Conservation (phyloP, 129 eudicot genomes). For the Erigeron canadensis region DNA sequence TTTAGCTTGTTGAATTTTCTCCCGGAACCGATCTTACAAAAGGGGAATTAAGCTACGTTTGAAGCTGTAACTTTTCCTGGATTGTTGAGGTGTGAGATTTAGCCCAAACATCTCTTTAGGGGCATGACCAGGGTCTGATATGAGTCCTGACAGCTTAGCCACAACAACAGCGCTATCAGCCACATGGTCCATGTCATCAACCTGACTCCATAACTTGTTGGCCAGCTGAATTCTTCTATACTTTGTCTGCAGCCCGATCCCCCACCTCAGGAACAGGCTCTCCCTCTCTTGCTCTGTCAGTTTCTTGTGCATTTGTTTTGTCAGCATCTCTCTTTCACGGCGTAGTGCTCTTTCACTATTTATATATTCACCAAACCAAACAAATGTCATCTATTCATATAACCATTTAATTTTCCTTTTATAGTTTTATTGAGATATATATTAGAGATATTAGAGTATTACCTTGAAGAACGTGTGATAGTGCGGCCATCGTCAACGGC, state of each 20-base stretch:
- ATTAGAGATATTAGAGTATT: conserved; percentile 6
- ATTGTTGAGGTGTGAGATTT: conserved; percentile 51
- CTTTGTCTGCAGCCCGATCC: conserved; percentile 57
- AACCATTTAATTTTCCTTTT: background rate
- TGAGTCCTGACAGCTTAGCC: conserved; percentile 72
- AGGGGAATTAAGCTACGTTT: conserved; percentile 59
- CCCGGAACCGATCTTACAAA: conserved; percentile 32
- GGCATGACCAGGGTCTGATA: conserved; percentile 51
- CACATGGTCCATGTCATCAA: conserved; percentile 67
- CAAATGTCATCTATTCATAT: background rate
- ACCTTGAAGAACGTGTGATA: conserved; percentile 69
- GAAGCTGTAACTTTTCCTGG: conserved; percentile 56
- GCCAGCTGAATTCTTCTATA: conserved; percentile 77
- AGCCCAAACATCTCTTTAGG: conserved; percentile 86
- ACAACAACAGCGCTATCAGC: conserved; percentile 78
- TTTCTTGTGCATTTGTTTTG: conserved; percentile 78
- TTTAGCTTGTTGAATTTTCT: conserved; percentile 15
- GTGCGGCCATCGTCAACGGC: conserved; percentile 56
- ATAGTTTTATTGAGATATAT: background rate
- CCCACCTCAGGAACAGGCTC: conserved; percentile 71
- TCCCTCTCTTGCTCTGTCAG: conserved; percentile 69
- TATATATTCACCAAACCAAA: conserved; percentile 4
- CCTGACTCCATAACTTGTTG: conserved; percentile 60
- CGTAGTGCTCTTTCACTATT: conserved; percentile 62
- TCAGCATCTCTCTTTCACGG: conserved; percentile 68